phyloP scores from a whole-genome alignment of 768 basidiomycete species.

The Sporobolomyces pararoseus region DNA sequence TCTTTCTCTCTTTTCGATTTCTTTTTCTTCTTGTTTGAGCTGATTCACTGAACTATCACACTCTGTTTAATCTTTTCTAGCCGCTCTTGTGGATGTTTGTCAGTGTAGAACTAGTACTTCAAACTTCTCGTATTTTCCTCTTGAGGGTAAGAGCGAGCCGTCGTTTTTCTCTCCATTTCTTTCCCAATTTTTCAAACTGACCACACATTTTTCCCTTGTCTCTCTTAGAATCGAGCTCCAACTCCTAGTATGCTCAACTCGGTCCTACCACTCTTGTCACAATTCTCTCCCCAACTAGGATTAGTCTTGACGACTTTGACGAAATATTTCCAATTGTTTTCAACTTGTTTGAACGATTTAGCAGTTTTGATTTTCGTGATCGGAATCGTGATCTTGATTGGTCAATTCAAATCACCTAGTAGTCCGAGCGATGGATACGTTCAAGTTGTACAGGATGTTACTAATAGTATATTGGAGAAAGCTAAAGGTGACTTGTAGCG shows the following conservation, averaged over 20 bases:
- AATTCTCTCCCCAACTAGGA: slow-evolving; percentile 41
- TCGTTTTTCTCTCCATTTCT: background rate
- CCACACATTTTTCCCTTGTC: slow-evolving; percentile 9
- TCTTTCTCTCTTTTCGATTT: no score
- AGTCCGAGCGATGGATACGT: background rate
- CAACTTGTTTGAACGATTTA: slow-evolving; percentile 45
- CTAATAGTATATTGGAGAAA: slow-evolving; percentile 13
- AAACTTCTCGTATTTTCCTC: slow-evolving; percentile 44
- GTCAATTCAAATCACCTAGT: slow-evolving; percentile 27
- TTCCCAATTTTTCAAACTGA: background rate
- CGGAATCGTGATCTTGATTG: slow-evolving; percentile 33
- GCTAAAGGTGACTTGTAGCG: slow-evolving; percentile 28
- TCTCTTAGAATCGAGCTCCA: slow-evolving; percentile 38
- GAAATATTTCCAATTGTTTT: slow-evolving; percentile 41
- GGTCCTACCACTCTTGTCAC: slow-evolving; percentile 43
- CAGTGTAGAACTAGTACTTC: slow-evolving; percentile 45
- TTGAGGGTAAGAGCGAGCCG: slow-evolving; percentile 33
- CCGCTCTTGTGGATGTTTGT: slow-evolving; percentile 45
- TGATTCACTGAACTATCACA: background rate
- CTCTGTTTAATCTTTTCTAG: slow-evolving; percentile 2
- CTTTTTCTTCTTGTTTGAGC: no score
- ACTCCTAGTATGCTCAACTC: slow-evolving; percentile 40
- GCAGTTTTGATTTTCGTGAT: slow-evolving; percentile 44
- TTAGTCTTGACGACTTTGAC: slow-evolving; percentile 37
- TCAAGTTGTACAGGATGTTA: slow-evolving; percentile 3